Evolutionary conservation across 1,284 basidiomycete genomes (phyloP).

Genomic region (Chalciporus piperatoides): DNA sequence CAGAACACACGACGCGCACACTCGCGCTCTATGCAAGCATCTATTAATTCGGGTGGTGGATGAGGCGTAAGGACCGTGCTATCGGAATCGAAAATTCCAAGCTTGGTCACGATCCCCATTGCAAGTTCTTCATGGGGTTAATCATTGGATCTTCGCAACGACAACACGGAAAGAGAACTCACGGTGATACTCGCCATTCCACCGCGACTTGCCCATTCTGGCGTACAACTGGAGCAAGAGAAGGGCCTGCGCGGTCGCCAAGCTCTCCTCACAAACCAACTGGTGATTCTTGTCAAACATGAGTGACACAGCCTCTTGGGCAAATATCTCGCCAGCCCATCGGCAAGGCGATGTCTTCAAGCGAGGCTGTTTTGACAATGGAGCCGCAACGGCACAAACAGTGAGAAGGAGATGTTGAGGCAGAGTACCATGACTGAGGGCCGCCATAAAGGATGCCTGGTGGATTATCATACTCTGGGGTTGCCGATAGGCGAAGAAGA

Average conservation of each 20-base stretch:
- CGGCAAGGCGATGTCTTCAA: conserved; percentile 56
- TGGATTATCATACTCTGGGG: conserved; percentile 71
- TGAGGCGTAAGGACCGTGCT: conserved; percentile 45
- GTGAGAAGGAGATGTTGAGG: conserved; percentile 67
- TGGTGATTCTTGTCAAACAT: conserved; percentile 64
- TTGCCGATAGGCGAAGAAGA: conserved; percentile 78
- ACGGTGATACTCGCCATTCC: conserved; percentile 31
- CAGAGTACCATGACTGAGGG: conserved; percentile 59
- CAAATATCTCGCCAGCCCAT: conserved; percentile 66
- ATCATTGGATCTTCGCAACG: conserved; percentile 11
- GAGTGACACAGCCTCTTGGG: conserved; percentile 58
- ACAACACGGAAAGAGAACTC: conserved; percentile 10
- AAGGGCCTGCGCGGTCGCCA: conserved; percentile 69
- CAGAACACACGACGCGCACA: conserved; percentile 73
- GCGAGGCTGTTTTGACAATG: conserved; percentile 63
- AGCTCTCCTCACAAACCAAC: conserved; percentile 49
- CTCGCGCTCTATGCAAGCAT: conserved; percentile 63
- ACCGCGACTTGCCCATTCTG: conserved; percentile 46
- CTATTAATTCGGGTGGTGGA: conserved; percentile 53
- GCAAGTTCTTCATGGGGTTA: conserved; percentile 50
- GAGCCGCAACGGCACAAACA: conserved; percentile 72
- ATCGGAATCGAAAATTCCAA: conserved; percentile 60
- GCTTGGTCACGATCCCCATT: conserved; percentile 58
- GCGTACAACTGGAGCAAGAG: conserved; percentile 68
- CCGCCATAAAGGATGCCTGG: conserved; percentile 66